Evolutionary conservation across 257 asterid species (phyloP).

Genomic region (Mitragyna speciosa): DNA sequence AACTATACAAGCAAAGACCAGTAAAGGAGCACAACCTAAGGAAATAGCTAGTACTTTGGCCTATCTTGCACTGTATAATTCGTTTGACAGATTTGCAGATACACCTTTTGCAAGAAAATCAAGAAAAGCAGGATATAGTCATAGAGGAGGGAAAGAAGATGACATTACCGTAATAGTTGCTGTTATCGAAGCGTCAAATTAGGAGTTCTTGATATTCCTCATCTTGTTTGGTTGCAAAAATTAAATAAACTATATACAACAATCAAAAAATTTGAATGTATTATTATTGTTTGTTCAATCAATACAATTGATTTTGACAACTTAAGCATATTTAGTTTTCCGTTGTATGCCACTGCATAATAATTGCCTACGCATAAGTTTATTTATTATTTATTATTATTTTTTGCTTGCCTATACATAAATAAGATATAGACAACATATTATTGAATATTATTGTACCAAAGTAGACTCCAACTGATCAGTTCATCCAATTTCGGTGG

Average conservation of each 20-base stretch:
- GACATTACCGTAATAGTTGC: constrained; percentile 36
- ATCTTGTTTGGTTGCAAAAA: neutral
- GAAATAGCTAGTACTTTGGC: constrained; percentile 13
- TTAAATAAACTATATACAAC: neutral
- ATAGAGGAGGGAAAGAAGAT: constrained; percentile 29
- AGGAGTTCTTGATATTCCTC: neutral
- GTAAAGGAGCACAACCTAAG: neutral
- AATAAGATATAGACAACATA: too few species aligned
- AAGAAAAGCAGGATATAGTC: neutral
- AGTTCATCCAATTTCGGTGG: neutral
- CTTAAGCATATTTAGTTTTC: too few species aligned
- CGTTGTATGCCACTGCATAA: too few species aligned
- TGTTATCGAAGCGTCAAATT: neutral
- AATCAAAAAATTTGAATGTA: too few species aligned
- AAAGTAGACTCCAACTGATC: neutral
- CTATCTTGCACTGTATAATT: constrained; percentile 26
- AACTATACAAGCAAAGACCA: neutral
- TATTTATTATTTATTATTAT: too few species aligned
- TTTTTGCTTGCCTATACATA: too few species aligned
- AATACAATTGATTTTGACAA: too few species aligned
- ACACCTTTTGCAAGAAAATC: constrained; percentile 26
- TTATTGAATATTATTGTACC: too few species aligned
- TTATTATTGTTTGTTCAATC: too few species aligned
- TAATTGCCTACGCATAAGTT: too few species aligned
- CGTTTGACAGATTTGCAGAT: constrained; percentile 25